A percentile compares a stretch with the other conserved stretches of the same genome.
Evolutionary conservation across 768 basidiomycete genomes (phyloP).

Genomic region (Lactarius deliciosus): DNA sequence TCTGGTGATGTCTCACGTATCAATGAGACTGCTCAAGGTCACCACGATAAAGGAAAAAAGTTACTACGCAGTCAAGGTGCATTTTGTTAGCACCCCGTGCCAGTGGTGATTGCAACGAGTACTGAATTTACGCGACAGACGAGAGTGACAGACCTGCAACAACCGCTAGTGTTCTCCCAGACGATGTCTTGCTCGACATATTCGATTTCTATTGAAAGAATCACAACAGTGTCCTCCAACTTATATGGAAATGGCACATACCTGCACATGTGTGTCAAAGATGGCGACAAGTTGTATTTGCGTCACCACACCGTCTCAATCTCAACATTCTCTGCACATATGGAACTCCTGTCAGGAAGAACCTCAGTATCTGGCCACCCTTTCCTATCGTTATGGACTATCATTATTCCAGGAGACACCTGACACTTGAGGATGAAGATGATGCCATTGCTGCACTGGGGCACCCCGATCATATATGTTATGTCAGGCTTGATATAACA

Average conservation of each 20-base stretch:
- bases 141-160: neutral
- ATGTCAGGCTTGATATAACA: neutral
- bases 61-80: neutral
- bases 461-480: neutral
- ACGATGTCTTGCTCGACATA: neutral
- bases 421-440: neutral
- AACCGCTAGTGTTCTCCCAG: neutral
- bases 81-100: neutral
- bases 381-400: neutral
- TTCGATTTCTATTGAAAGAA: neutral
- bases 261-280: neutral
- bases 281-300: neutral
- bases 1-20: neutral
- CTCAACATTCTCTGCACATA: neutral
- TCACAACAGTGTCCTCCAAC: neutral
- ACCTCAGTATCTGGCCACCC: neutral
- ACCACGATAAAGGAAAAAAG: neutral
- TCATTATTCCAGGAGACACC: neutral
- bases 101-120: neutral
- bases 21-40: neutral
- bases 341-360: neutral
- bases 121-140: neutral
- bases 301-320: neutral
- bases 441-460: neutral
- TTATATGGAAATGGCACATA: neutral